Conservation (phyloP, 1,284 basidiomycete genomes). For the Puccinia polysora region DNA sequence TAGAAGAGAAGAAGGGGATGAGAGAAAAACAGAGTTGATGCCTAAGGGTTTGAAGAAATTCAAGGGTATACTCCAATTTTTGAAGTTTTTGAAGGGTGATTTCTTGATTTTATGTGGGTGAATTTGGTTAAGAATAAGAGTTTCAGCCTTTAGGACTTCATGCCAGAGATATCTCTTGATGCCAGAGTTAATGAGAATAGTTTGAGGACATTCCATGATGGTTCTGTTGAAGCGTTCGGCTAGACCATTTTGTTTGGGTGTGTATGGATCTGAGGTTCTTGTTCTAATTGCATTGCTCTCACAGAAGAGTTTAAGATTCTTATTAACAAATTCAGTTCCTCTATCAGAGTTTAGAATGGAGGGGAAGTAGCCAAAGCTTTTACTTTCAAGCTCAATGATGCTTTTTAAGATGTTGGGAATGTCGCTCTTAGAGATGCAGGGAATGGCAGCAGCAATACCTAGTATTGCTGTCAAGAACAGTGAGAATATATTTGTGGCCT, state of each 20-base stretch:
- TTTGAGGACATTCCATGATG: background rate
- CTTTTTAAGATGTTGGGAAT: background rate
- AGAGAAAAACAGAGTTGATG: background rate
- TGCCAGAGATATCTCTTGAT: background rate
- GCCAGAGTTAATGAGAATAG: background rate
- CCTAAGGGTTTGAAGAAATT: conserved; percentile 1
- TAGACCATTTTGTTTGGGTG: conserved; percentile 9
- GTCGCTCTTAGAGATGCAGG: background rate
- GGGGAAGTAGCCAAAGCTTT: background rate
- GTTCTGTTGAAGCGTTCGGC: conserved; percentile 10
- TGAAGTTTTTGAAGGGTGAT: conserved; percentile 1
- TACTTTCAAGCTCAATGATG: background rate
- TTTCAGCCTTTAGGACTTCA: background rate
- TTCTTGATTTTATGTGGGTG: background rate
- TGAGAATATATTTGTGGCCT: background rate
- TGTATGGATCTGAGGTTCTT: background rate
- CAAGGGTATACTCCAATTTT: background rate
- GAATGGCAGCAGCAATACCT: background rate
- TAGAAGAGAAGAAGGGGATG: background rate
- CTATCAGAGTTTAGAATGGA: background rate
- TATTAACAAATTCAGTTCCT: conserved; percentile 13
- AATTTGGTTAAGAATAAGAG: background rate
- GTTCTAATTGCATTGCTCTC: background rate
- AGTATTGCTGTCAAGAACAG: background rate
- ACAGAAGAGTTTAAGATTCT: background rate